Base-by-base conservation (phyloP, 2,329 filamentous ascomycete genomes). In the Xylariaceae sp. region DNA sequence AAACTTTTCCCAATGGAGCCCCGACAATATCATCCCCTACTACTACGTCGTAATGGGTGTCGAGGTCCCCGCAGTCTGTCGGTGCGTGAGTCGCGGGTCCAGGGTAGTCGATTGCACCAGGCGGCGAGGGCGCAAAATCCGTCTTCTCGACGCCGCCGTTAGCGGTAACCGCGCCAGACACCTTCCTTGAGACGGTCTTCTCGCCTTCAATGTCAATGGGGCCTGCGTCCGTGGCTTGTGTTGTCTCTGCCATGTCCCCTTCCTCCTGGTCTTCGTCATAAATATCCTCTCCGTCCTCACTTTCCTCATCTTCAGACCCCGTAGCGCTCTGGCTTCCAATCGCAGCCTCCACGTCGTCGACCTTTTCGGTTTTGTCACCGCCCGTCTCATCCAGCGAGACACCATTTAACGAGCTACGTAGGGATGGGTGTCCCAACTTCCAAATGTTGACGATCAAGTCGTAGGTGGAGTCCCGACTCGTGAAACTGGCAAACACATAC, bases 371-470 rank as follows among this genome's bases (percentile, higher is more conserved):
- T 76, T 95, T 96, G 73, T 97, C 93, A 20, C 91, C 92, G 5
- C 91, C 89, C 0, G 86, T 88, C 59, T 91, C 87, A 61, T 93
- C 90, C 2, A 97, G 80, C 12, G 86, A 84, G 10, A 96, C 91
- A 2, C 95, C 93, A 61, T 97, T 97, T 2, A 96, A 79, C 3
- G 91, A 96, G 70, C 92, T 96, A 72, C 91, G 91, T 26, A 99
- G 77, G 52, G 91, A 91, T 1, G 95, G 93, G 71, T 99, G 95
- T 16, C 91, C 95, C 26, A 97, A 89, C 73, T 96, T 96, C 95
- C 95, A 99, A 56, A 99, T 98, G 57, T 96, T 96, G 63, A 99
- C 89, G 70, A 99, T 93, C 44, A 99, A 79, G 70, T 99, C 96
- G 70, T 98, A 99, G 0, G 96, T 98, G 2, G 93, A 91, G 74